A percentile compares a stretch with the other conserved stretches of the same genome.
Evolutionary conservation across 2,329 filamentous ascomycete genomes (phyloP).

Genomic region (Byssochlamys sp.): DNA sequence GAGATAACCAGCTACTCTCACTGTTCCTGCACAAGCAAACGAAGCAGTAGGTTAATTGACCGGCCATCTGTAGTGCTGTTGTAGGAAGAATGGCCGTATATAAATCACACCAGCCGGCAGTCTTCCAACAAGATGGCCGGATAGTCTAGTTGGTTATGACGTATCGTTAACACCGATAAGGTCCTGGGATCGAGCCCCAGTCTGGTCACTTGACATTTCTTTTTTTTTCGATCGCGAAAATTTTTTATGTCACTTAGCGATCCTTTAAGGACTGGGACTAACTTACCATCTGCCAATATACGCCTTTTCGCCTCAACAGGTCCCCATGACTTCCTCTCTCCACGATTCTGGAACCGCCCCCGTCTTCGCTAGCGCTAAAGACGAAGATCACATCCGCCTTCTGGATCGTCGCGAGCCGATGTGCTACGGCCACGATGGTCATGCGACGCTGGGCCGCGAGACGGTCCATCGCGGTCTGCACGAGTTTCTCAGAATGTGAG

Average conservation of each 20-base stretch:
- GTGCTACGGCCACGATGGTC: slow-evolving; percentile 67
- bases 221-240: no score
- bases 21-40: no score
- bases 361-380: slow-evolving; percentile 50
- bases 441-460: slow-evolving; percentile 44
- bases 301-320: slow-evolving; percentile 40
- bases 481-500: slow-evolving; percentile 55
- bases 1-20: no score
- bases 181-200: slow-evolving; percentile 8
- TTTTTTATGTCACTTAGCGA: no score
- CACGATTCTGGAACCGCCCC: slow-evolving; percentile 37
- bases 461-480: slow-evolving; percentile 60
- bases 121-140: not conserved
- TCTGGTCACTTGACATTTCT: not conserved
- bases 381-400: slow-evolving; percentile 75
- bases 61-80: no score
- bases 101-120: not conserved
- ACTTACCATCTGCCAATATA: slow-evolving; percentile 48
- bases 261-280: slow-evolving; percentile 28
- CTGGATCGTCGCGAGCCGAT: slow-evolving; percentile 66
- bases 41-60: no score
- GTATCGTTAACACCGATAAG: slow-evolving; percentile 13
- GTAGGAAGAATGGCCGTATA: not conserved
- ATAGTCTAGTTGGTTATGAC: slow-evolving; percentile 13
- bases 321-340: slow-evolving; percentile 53